phyloP scores from a whole-genome alignment of 352 stramenopile species.

The Phytophthora idaei region DNA sequence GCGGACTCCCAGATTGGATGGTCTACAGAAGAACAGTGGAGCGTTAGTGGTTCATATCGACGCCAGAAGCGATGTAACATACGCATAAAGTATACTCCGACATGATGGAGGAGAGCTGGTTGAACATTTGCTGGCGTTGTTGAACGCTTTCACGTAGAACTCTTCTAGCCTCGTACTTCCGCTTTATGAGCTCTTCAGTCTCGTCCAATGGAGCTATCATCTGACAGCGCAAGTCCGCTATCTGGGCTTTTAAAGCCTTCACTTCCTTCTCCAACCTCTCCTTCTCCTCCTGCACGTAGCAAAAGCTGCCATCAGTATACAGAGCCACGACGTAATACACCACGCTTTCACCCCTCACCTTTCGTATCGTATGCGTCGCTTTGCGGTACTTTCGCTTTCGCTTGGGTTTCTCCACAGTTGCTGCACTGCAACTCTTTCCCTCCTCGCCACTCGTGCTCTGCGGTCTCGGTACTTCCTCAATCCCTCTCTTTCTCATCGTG shows the following conservation, averaged over 20 bases:
- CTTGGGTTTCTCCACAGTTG: conserved; percentile 15
- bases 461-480: not conserved
- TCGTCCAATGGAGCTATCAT: conserved; percentile 12
- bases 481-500: conserved; percentile 11
- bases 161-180: conserved; percentile 7
- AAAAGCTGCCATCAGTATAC: conserved; percentile 2
- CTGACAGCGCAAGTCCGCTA: conserved; percentile 30
- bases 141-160: conserved; percentile 20
- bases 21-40: conserved; percentile 20
- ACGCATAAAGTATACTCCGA: conserved; percentile 44
- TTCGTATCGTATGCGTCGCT: conserved; percentile 40
- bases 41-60: conserved; percentile 1
- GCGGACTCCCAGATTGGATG: conserved; percentile 34
- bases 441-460: conserved; percentile 3
- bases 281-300: conserved; percentile 35
- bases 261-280: conserved; percentile 31
- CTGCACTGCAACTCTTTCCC: not conserved
- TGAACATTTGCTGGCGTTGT: conserved; percentile 32
- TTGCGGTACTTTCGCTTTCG: conserved; percentile 37
- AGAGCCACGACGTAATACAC: not conserved
- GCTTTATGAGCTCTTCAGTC: conserved; percentile 17
- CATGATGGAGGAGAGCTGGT: conserved; percentile 35
- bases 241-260: conserved; percentile 30
- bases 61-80: not conserved
- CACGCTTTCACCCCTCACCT: conserved; percentile 5